Base-by-base conservation (phyloP, 805 yeast genomes). In the Saturnispora dispora region DNA sequence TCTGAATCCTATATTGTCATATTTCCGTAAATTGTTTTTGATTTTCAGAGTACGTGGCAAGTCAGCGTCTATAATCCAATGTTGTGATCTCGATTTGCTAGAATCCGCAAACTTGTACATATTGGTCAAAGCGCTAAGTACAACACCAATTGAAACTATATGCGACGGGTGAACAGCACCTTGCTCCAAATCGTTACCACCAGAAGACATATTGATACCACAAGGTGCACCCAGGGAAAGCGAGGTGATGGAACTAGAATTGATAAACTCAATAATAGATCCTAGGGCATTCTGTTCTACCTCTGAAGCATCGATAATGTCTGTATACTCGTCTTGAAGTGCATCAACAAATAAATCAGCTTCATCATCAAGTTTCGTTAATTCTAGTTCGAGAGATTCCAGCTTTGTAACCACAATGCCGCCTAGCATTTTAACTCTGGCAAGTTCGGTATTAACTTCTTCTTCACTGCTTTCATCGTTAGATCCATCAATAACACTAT, bases 161-260 rank as follows among this genome's bases (percentile, higher is more conserved):
- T 82, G 81, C 53, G 74, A 75, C 52, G 85, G 70, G 10, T 23
- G 28, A 8, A 55, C 8, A 13, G 64, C 39, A 30, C 55, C 60
- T 1, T 48, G 25, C 15, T 58, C 61, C 22, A 55, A 55, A 32
- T 65, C 69, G 5, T 61, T 56, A 17, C 71, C 68, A 7, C 96
- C 97, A 0, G 95, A 79, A 4, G 93, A 87, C 7, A 89, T 83
- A 60, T 87, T 95, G 40, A 84, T 70, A 4, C 96, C 96, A 1
- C 89, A 77, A 4, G 96, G 90, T 27, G 86, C 77, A 61, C 88
- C 96, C 27, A 89, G 62, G 0, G 96, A 85, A 68, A 86, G 60
- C 9, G 76, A 69, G 37, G 76, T 73, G 5, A 74, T 65, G 13
- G 63, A 62, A 7, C 72, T 70, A 32, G 63, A 64, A 57, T 86